Evolutionary conservation across 164 flowering plant species (phyloP), one percentile per base, ranked within the genome.

Genomic region (Piper longum): DNA sequence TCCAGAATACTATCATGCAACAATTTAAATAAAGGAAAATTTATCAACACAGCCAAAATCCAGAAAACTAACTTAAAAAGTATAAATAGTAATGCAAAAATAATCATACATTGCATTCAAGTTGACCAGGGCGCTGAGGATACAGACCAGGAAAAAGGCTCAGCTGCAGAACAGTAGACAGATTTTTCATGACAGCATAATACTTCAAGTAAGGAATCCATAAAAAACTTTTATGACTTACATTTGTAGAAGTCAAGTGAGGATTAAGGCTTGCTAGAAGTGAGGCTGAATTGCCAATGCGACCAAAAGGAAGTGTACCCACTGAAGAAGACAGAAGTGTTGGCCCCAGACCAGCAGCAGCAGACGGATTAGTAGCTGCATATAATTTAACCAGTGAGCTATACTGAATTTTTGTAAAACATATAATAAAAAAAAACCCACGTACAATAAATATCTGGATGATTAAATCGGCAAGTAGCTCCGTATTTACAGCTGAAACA

Each of bases 401-500:
- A 5, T 48, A 9, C 11, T 9, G 36, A 26, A 26, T 48, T 48
- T 0, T 48, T 48, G 14, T 48, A 48, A 9, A 26, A 16, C 42
- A 41, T 39, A 39, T 6, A 63, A 26, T 6, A 26, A 51, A 19
- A 51, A 11, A 12, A 13, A 39, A 64, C 44, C 8, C 54, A 56
- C 72, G 60, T 76, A 90, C 97, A 81, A 70, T 65, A 57, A 65
- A 85, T 66, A 39, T 90, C 92, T 55, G 97, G 97, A 75, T 90
- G 97, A 75, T 80, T 90, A 71, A 77, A 88, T 59, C 97, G 89
- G 70, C 97, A 90, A 43, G 79, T 82, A 52, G 77, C 71, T 51
- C 97, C 89, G 80, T 88, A 93, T 73, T 93, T 93, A 81, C 99
- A 93, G 79, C 99, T 93, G 80, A 66, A 66, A 26, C 41, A 12